phyloP scores from a whole-genome alignment of 768 basidiomycete genomes.

The Suillus subluteus region DNA sequence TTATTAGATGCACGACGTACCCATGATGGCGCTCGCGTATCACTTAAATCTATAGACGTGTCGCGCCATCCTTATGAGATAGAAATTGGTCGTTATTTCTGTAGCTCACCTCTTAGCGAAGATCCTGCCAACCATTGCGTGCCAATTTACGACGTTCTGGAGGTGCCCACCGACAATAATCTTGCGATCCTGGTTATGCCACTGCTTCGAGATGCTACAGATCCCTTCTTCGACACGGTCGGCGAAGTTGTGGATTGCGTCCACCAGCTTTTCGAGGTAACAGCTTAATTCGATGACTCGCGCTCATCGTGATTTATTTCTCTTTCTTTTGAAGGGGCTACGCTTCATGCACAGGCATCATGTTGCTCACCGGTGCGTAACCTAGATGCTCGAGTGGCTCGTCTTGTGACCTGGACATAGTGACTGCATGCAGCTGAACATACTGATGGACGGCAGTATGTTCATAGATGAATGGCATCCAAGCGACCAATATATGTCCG shows the following conservation, averaged over 20 bases:
- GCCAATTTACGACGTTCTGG: conserved; percentile 23
- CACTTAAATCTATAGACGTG: conserved; percentile 27
- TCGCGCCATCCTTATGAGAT: conserved; percentile 21
- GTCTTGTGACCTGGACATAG: conserved; percentile 28
- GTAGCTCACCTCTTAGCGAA: not conserved
- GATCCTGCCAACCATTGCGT: conserved; percentile 26
- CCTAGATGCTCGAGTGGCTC: not conserved
- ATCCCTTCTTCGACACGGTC: conserved; percentile 23
- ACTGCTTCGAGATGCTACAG: conserved; percentile 16
- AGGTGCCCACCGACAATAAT: conserved; percentile 7
- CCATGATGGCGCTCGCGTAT: conserved; percentile 27
- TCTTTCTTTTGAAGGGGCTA: conserved; percentile 29
- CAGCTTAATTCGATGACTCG: not conserved
- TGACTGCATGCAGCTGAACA: conserved; percentile 33
- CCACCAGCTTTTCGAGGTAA: conserved; percentile 28
- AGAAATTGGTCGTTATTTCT: conserved; percentile 21
- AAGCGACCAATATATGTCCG: not conserved
- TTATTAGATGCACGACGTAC: conserved; percentile 30
- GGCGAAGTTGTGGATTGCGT: conserved; percentile 29
- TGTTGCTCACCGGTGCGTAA: conserved; percentile 40
- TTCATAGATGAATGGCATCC: conserved; percentile 35
- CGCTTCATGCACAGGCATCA: conserved; percentile 41
- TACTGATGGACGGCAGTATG: conserved; percentile 35
- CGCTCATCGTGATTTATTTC: not conserved
- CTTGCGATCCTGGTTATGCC: conserved; percentile 28